Evolutionary conservation across 2,329 filamentous ascomycete genomes (phyloP), one percentile per base, ranked within the genome.

Genomic region (Epichloe scottii): DNA sequence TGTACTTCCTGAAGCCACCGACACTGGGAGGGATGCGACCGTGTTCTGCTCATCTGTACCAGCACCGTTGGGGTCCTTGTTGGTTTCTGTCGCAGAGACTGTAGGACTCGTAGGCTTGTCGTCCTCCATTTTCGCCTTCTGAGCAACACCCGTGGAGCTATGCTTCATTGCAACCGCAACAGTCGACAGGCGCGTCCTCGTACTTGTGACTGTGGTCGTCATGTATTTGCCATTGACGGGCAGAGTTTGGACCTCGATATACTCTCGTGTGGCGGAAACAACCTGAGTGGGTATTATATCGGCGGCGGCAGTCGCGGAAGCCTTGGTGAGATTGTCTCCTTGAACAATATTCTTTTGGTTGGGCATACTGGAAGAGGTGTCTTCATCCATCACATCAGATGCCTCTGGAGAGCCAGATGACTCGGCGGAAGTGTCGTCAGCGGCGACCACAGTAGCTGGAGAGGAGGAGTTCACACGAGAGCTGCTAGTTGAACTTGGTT

Each of bases 141-240:
- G 17, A 7, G 50, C 39, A n/a, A 38, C 37, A 15, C 17, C 39
- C 4, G 39, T 48, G 15, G 35, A n/a, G 6, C 17, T 56, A 30
- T 46, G 44, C 15, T 53, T 58, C 19, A 53, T 54, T 12, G 52
- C 55, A 14, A 51, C 26, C 10, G 47, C 55, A 6, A 59, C 46
- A 4, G 58, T 59, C 2, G 54, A 53, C 8, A 21, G 43, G 14
- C 14, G 45, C 14, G 49, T 54, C 39, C 5, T 53, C 5, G 55
- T 60, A 10, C 42, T 60, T 3, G 56, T 63, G 6, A 55, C 46
- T 7, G 56, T 55, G 7, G 56, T 60, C 8, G 58, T 61, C 21
- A 58, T 50, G n/a, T 54, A 41, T 1, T 57, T 44, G 12, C 55
- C 60, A 33, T 49, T 54, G 19, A 59, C 17, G 11, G 51, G 26